Conservation (phyloP, 2,329 filamentous ascomycete species). For the Drechslerella dactyloides region DNA sequence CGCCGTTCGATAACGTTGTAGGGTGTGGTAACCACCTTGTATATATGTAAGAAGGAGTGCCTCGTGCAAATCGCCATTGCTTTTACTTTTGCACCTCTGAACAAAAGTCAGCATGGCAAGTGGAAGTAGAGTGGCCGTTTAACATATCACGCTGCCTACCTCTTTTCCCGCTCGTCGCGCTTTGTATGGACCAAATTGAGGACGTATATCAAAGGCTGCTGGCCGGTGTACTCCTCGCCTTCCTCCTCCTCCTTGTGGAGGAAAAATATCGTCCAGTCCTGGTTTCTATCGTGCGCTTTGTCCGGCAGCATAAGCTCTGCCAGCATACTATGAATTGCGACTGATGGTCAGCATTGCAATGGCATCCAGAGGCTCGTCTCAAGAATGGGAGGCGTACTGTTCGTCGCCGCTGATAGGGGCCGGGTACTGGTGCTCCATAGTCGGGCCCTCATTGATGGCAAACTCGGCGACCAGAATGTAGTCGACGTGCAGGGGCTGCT, state of each 20-base stretch:
- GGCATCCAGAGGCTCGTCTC: neutral
- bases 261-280: constrained; percentile 99
- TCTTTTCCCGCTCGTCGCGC: constrained; percentile 87
- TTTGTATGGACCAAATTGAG: constrained; percentile 98
- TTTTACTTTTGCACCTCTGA: constrained; percentile 88
- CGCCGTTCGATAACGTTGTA: constrained; percentile 50
- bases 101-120: constrained; percentile 28
- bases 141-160: constrained; percentile 58
- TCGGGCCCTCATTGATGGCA: constrained; percentile 90
- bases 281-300: constrained; percentile 89
- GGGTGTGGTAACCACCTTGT: constrained; percentile 70
- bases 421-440: constrained; percentile 99
- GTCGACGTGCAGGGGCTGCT: constrained; percentile 85
- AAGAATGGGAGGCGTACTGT: constrained; percentile 60
- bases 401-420: constrained; percentile 95
- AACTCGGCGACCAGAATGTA: constrained; percentile 98
- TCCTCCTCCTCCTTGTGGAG: constrained; percentile 90
- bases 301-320: constrained; percentile 98
- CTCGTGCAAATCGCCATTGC: constrained; percentile 98
- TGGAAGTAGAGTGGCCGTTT: neutral
- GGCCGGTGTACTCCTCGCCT: constrained; percentile 71
- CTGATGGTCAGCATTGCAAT: constrained; percentile 17
- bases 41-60: constrained; percentile 97
- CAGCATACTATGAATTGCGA: constrained; percentile 68
- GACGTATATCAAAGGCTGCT: constrained; percentile 91